These are phyloP conservation scores for rapeseed (Brassica napus) DNA, from an alignment of 345 rosid genomes.

Conservation along the genomic window Da-Ae NC_063441.1:20591001-20591500, in stretches of 20 bases:
- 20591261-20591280: slow-evolving; percentile 76
- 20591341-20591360: background rate
- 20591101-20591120: slow-evolving; percentile 76
- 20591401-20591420: slow-evolving; percentile 85
- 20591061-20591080: slow-evolving; percentile 85
- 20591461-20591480: slow-evolving; percentile 82
- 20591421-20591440: slow-evolving; percentile 73
- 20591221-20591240: background rate
- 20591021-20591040: slow-evolving; percentile 80
- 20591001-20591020: slow-evolving; percentile 76
- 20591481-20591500: slow-evolving; percentile 65
- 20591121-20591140: slow-evolving; percentile 90
- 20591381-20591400: too few relatives aligned
- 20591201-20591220: background rate
- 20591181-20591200: background rate
- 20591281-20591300: slow-evolving; percentile 82
- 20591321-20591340: slow-evolving; percentile 78
- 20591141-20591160: slow-evolving; percentile 93
- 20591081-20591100: slow-evolving; percentile 75
- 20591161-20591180: slow-evolving; percentile 11
- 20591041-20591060: slow-evolving; percentile 85
- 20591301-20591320: slow-evolving; percentile 85
- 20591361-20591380: background rate
- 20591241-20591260: slow-evolving; percentile 69
- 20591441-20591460: slow-evolving; percentile 82